Base-by-base conservation (phyloP, 768 basidiomycete species). In the Calvatia gigantea region DNA sequence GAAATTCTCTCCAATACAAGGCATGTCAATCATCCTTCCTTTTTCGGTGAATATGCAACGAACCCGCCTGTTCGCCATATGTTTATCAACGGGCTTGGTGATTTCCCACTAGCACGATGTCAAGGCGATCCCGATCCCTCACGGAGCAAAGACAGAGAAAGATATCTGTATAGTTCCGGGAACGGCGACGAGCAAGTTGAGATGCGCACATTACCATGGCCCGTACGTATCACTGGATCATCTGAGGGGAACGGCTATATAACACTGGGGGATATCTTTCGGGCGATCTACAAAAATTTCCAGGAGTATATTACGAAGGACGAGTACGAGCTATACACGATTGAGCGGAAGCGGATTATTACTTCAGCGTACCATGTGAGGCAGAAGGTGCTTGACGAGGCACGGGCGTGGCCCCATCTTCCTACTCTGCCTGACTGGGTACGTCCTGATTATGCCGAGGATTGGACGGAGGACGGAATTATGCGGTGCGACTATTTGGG, bases 101-200 rank as follows among this genome's bases (percentile, higher is more conserved):
- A 56, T 15, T 56, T 56, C 11, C 54, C 54, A 17, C 33, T 55
- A 3, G 35, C 35, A 21, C 47, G 39, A 17, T 56, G 54, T 32
- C 54, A 48, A 48, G 46, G 54, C n/a, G 54, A 56, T 43, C 54
- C 54, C 3, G 44, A 55, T 47, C 44, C 54, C 12, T 25, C 45
- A 17, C 45, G 45, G 8, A 42, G 47, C 35, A 32, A 17, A 15
- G 25, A 48, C 15, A 38, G 17, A 15, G 29, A 56, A 38, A 37
- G 35, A 14, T 33, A 54, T n/a, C 32, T 54, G 23, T 54, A 54
- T 32, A 43, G 9, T 6, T 11, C 17, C 19, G 17, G 29, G 9
- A 25, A 32, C 14, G 41, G 31, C 17, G 28, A 28, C 2, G 51
- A 52, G 29, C 17, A 19, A 14, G 19, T 47, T 27, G 54, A 55